Base-by-base conservation (phyloP, 2,329 filamentous ascomycete genomes). In the Thermomyces lanuginosus region DNA sequence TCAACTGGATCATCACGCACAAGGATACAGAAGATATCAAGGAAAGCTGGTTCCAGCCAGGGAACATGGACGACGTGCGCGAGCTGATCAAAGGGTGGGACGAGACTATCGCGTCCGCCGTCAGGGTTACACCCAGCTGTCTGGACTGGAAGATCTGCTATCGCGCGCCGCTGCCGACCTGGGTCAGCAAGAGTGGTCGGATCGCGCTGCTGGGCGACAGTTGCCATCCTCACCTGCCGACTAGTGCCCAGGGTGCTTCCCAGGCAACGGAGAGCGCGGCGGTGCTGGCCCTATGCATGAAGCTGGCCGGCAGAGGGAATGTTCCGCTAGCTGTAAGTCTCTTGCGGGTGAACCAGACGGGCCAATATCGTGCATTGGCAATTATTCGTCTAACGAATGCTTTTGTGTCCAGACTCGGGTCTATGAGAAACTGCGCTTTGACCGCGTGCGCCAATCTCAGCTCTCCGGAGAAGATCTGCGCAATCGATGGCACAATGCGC, bases 211-310 rank as follows among this genome's bases (percentile, higher is more conserved):
- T 32, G 11, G 32, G 32, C 8, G 41, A 77, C 40, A 66, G 71
- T 5, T 75, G 70, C 45, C 72, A 77, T 42, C 69, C 72, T 2
- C 76, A 70, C n/a, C 62, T 76, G 26, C 72, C 72, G 1, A 70
- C 76, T 39, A 59, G 75, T 7, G 69, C 64, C 24, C 71, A 76
- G 49, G 72, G 72, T 21, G 71, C 72, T 9, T 70, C 72, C 8
- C 72, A 74, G 58, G 70, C 71, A 6, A 71, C 75, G 25, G 73
- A 77, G 45, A 72, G 76, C 38, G 71, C 66, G 2, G 69, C 65
- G 6, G 29, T 33, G 8, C 17, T 33, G 15, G 28, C 31, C 6
- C 13, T 33, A 13, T 31, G 28, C 8, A 26, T 33, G 27, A 30
- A 29, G n/a, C 16, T 33, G 21, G 31, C 31, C 13, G 31, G 31